Percentiles rank a stretch among this genome's conserved stretches.
These are phyloP conservation scores for Arxiozyma telluris DNA, from an alignment of 1,139 yeast species.

Conservation along the genomic window DNA sequence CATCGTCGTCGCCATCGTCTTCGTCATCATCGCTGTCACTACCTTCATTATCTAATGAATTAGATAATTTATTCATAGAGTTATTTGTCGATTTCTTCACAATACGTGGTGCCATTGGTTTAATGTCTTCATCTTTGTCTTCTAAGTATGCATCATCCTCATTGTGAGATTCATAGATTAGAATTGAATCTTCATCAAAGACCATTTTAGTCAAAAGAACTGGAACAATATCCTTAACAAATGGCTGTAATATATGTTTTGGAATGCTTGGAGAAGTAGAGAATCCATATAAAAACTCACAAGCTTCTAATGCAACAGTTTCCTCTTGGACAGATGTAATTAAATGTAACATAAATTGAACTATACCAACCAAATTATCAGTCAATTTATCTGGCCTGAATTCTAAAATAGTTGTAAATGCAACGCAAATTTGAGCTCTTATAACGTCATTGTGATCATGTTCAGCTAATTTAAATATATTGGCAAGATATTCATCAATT, in stretches of 20 bases:
- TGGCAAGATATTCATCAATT: constrained; percentile 55
- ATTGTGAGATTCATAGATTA: constrained; percentile 56
- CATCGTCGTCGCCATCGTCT: constrained; percentile 26
- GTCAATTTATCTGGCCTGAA: constrained; percentile 70
- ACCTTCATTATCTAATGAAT: constrained; percentile 30
- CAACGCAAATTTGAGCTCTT: constrained; percentile 65
- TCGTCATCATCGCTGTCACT: constrained; percentile 20
- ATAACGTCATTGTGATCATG: constrained; percentile 51
- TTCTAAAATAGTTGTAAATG: constrained; percentile 68
- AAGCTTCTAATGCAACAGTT: constrained; percentile 80
- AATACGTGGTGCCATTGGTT: constrained; percentile 68
- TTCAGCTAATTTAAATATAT: constrained; percentile 54
- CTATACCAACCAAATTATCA: constrained; percentile 78
- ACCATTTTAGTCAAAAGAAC: constrained; percentile 76
- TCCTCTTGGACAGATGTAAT: constrained; percentile 51
- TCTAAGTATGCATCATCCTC: constrained; percentile 58
- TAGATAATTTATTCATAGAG: constrained; percentile 32
- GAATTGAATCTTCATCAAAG: constrained; percentile 73
- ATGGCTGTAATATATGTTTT: constrained; percentile 43
- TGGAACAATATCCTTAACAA: constrained; percentile 59
- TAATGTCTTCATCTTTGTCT: constrained; percentile 81
- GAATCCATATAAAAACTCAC: constrained; percentile 77
- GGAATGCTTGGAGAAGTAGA: constrained; percentile 54
- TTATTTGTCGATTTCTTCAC: constrained; percentile 35
- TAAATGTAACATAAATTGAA: constrained; percentile 75